Conservation (phyloP, 768 basidiomycete genomes). For the Lanmaoa pseudosensibilis region DNA sequence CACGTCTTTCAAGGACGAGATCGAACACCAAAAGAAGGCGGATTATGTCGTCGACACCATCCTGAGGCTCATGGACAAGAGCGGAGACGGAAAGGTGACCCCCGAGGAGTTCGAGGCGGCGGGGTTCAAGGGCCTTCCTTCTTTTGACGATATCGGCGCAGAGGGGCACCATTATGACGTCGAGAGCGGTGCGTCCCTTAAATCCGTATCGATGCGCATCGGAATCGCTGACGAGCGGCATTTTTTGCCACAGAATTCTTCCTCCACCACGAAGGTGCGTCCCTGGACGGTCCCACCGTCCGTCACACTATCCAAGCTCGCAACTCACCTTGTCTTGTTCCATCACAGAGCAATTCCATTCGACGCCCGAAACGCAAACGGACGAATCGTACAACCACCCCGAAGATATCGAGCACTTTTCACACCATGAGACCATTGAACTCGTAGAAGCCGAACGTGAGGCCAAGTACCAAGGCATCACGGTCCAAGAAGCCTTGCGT, state of each 20-base stretch:
- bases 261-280: constrained; percentile 91
- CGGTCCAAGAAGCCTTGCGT: constrained; percentile 65
- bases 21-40: constrained; percentile 80
- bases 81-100: constrained; percentile 68
- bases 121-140: constrained; percentile 76
- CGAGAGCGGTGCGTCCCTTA: constrained; percentile 67
- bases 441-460: constrained; percentile 79
- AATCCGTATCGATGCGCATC: neutral
- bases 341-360: constrained; percentile 79
- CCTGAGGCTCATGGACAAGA: constrained; percentile 67
- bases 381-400: constrained; percentile 93
- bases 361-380: constrained; percentile 95
- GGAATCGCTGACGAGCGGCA: neutral
- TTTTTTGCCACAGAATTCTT: constrained; percentile 69
- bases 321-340: neutral
- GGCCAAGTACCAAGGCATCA: constrained; percentile 79
- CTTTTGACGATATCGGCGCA: constrained; percentile 79
- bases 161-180: constrained; percentile 94
- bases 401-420: constrained; percentile 91
- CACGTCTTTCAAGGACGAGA: constrained; percentile 54
- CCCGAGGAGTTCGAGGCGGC: constrained; percentile 70
- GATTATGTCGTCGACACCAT: constrained; percentile 73
- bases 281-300: neutral
- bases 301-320: neutral
- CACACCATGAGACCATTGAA: constrained; percentile 85